These are phyloP conservation scores for Leccinum incarnatum DNA, from an alignment of 768 basidiomycete species.

Conservation along the genomic window DNA sequence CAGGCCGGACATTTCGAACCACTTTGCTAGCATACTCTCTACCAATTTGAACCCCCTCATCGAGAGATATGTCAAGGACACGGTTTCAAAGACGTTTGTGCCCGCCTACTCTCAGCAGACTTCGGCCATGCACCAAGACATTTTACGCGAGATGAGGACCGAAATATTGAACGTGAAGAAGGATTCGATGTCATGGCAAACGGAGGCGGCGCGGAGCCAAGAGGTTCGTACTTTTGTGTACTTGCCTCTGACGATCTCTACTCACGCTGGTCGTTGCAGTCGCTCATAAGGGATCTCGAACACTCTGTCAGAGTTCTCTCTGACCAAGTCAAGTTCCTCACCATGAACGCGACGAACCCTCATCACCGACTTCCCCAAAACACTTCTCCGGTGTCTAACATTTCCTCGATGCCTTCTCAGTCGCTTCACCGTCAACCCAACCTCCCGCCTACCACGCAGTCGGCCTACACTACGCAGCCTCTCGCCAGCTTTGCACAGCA, in stretches of 20 bases:
- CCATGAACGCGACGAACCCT: slow-evolving; percentile 46
- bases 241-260: slow-evolving; percentile 6
- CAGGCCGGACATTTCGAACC: slow-evolving; percentile 71
- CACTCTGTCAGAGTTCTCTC: slow-evolving; percentile 69
- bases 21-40: slow-evolving; percentile 74
- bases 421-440: slow-evolving; percentile 37
- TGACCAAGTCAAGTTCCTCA: slow-evolving; percentile 81
- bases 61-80: slow-evolving; percentile 79
- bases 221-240: slow-evolving; percentile 49
- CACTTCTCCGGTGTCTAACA: slow-evolving; percentile 33
- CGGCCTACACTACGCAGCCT: slow-evolving; percentile 32
- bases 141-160: slow-evolving; percentile 67
- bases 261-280: slow-evolving; percentile 36
- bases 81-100: slow-evolving; percentile 68
- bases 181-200: slow-evolving; percentile 80
- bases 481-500: slow-evolving; percentile 31
- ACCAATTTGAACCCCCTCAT: slow-evolving; percentile 71
- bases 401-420: slow-evolving; percentile 37
- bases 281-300: slow-evolving; percentile 77
- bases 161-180: slow-evolving; percentile 78
- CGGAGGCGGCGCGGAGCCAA: slow-evolving; percentile 70
- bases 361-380: slow-evolving; percentile 35
- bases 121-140: slow-evolving; percentile 75
- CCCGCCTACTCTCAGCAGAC: slow-evolving; percentile 76
- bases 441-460: slow-evolving; percentile 37